These are phyloP conservation scores for Plantago coronopus DNA, from an alignment of 305 asterid species.

Conservation along the genomic window DNA sequence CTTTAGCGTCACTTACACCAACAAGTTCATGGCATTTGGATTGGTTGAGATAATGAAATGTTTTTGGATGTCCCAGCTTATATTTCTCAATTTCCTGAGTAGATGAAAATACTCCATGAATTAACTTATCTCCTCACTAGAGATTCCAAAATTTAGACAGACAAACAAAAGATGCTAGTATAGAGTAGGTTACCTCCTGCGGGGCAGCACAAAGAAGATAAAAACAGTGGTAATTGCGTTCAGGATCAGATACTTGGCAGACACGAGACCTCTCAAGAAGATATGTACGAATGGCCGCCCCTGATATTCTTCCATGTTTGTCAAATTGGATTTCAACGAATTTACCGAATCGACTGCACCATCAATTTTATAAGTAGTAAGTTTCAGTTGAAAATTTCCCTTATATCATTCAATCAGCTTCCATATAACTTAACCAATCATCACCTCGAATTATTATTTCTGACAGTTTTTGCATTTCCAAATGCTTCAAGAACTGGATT, in stretches of 20 bases:
- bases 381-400: constrained; percentile 8
- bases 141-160: constrained; percentile 20
- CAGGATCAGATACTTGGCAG: constrained; percentile 76
- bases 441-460: constrained; percentile 81
- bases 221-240: constrained; percentile 79
- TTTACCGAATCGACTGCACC: constrained; percentile 76
- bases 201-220: constrained; percentile 85
- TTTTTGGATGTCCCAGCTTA: constrained; percentile 53
- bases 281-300: constrained; percentile 82
- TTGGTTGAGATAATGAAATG: constrained; percentile 70
- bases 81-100: constrained; percentile 58
- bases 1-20: constrained; percentile 57
- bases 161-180: constrained; percentile 16
- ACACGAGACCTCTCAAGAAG: constrained; percentile 87
- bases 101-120: constrained; percentile 23
- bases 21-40: constrained; percentile 60
- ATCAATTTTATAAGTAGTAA: constrained; percentile 25
- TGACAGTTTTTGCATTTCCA: constrained; percentile 85
- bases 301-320: constrained; percentile 65
- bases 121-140: constrained; percentile 7
- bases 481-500: constrained; percentile 88
- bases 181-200: constrained; percentile 45
- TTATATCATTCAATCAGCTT: neutral
- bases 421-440: constrained; percentile 18
- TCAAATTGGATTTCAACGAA: constrained; percentile 83